Base-by-base conservation (phyloP, 169 alveolate genomes). In the Eimeria brunetti region DNA sequence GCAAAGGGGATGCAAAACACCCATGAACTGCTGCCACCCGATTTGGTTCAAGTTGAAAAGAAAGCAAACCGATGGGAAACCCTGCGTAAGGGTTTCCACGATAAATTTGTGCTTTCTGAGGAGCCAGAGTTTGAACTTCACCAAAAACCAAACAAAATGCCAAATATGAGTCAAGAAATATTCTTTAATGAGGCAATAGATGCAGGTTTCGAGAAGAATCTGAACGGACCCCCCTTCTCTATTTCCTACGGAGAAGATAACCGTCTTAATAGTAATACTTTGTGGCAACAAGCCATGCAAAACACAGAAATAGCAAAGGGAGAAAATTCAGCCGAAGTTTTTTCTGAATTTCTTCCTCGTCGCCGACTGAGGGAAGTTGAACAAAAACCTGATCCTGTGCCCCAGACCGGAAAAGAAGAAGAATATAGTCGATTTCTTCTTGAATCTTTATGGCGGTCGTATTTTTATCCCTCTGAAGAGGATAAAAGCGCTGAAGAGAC, bases 11-110 rank as follows among this genome's bases (percentile, higher is more conserved):
- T n/a, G 60, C 8, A 16, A 6, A 46, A 12, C 60, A 71, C 16
- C 49, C n/a, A n/a, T n/a, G n/a, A n/a, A n/a, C n/a, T n/a, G n/a
- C n/a, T n/a, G n/a, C n/a, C n/a, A n/a, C n/a, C n/a, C n/a, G n/a
- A n/a, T n/a, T n/a, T n/a, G n/a, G n/a, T n/a, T 56, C 75, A 56
- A 56, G 8, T 30, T 27, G 90, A 56, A 53, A 83, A 51, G 56
- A 49, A 83, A n/a, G 8, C 69, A 53, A n/a, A 33, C 30, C 75
- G 33, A 27, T 83, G 90, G 90, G 90, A 56, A 27, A 49, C 33
- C 53, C 88, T 46, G 5, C 64, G 67, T 20, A 64, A 49, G 33
- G n/a, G n/a, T n/a, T 22, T 78, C 67, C 44, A 49, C 27, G 41
- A 33, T 38, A 24, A 49, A 44, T 27, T 44, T 18, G 27, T 46